Evolutionary conservation across 805 yeast species (phyloP).

Genomic region (Saccharomycopsis malanga): DNA sequence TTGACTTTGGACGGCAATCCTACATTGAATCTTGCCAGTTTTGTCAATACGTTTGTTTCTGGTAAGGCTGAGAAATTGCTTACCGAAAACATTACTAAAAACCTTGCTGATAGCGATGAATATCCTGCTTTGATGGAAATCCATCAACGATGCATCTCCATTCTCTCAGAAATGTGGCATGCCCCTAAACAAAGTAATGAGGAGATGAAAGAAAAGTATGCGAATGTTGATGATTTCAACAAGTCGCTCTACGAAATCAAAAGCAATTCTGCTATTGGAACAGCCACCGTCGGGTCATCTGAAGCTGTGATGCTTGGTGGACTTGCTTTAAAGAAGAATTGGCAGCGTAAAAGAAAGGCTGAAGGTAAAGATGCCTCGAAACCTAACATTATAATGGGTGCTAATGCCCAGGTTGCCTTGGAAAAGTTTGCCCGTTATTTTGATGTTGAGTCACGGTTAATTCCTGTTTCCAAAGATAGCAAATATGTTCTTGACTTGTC

Average conservation of each 20-base stretch:
- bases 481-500: slow-evolving; percentile 59
- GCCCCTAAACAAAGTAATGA: slow-evolving; percentile 39
- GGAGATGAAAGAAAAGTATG: slow-evolving; percentile 13
- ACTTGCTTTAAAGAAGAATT: slow-evolving; percentile 79
- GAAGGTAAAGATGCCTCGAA: slow-evolving; percentile 51
- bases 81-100: slow-evolving; percentile 70
- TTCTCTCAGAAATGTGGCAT: slow-evolving; percentile 75
- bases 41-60: slow-evolving; percentile 70
- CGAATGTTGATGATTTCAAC: slow-evolving; percentile 15
- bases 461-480: slow-evolving; percentile 54
- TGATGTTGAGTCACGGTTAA: slow-evolving; percentile 78
- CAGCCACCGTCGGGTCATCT: slow-evolving; percentile 90
- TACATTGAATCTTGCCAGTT: slow-evolving; percentile 76
- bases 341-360: slow-evolving; percentile 64
- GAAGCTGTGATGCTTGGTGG: slow-evolving; percentile 95
- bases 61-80: slow-evolving; percentile 48
- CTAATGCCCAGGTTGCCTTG: slow-evolving; percentile 89
- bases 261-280: slow-evolving; percentile 54
- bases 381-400: slow-evolving; percentile 88
- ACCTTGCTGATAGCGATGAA: slow-evolving; percentile 89
- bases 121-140: slow-evolving; percentile 78
- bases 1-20: slow-evolving; percentile 80
- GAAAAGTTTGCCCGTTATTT: slow-evolving; percentile 93
- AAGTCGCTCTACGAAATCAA: slow-evolving; percentile 23
- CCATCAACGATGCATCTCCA: slow-evolving; percentile 77